Evolutionary conservation across 2,329 filamentous ascomycete genomes (phyloP).

Genomic region (Exophiala phaeomuriformis): DNA sequence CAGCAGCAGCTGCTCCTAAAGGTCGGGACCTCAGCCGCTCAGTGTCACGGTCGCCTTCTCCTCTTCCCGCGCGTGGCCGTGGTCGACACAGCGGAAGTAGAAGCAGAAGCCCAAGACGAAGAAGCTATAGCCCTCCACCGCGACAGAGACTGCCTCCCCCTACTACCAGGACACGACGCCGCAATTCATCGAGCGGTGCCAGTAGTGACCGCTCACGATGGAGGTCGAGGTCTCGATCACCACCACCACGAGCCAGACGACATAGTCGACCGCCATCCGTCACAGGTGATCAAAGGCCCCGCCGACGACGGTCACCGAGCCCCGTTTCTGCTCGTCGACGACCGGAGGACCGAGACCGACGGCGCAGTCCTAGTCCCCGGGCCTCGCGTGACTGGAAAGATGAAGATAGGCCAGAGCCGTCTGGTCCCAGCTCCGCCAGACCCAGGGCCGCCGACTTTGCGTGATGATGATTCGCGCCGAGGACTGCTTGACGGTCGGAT

Average conservation of each 20-base stretch:
- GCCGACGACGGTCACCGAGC: constrained; percentile 10
- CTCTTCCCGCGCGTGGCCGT: constrained; percentile 1
- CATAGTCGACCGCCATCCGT: too few relatives aligned
- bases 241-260: not conserved
- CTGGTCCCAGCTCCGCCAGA: not conserved
- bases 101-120: not conserved
- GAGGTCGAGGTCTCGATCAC: constrained; percentile 5
- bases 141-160: constrained; percentile 5
- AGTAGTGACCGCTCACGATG: constrained; percentile 5
- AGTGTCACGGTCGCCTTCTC: constrained; percentile 2
- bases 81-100: not conserved
- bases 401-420: not conserved
- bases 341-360: not conserved
- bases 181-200: constrained; percentile 10
- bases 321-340: not conserved
- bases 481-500: not conserved
- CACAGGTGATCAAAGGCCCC: too few relatives aligned
- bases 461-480: not conserved
- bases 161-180: constrained; percentile 1
- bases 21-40: not conserved
- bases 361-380: not conserved
- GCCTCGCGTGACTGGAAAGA: not conserved
- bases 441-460: constrained; percentile 18
- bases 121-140: constrained; percentile 11
- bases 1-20: not conserved